phyloP scores from a whole-genome alignment of 192 early-diverging fungal genomes.

The Paraglomus brasilianum region DNA sequence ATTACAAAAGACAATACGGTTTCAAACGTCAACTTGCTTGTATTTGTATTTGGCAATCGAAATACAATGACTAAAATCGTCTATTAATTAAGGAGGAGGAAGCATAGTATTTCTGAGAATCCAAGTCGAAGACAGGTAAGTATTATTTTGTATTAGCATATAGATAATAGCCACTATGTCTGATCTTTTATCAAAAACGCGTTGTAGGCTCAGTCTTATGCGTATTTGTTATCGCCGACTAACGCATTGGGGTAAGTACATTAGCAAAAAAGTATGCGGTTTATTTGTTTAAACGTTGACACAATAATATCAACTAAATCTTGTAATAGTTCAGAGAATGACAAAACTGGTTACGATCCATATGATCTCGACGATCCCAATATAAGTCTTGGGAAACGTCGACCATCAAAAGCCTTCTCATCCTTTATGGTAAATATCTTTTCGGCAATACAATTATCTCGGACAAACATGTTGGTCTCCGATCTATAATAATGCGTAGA shows the following conservation, averaged over 20 bases:
- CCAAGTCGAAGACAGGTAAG: too few relatives aligned
- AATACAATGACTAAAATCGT: too few relatives aligned
- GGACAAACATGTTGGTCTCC: too few relatives aligned
- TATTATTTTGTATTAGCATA: too few relatives aligned
- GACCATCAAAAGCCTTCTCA: slow-evolving; percentile 77
- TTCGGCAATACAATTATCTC: not conserved
- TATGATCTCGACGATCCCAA: slow-evolving; percentile 85
- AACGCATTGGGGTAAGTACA: slow-evolving; percentile 50
- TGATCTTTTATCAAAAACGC: too few relatives aligned
- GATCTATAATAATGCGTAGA: not conserved
- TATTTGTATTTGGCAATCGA: too few relatives aligned
- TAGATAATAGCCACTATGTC: too few relatives aligned
- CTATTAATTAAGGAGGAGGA: too few relatives aligned
- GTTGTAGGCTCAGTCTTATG: slow-evolving; percentile 47
- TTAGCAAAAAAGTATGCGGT: not conserved
- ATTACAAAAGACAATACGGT: too few relatives aligned
- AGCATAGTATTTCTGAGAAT: too few relatives aligned
- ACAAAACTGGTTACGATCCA: slow-evolving; percentile 64
- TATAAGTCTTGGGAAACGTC: slow-evolving; percentile 66
- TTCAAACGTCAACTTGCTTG: too few relatives aligned
- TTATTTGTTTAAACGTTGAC: not conserved
- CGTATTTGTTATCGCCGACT: slow-evolving; percentile 50
- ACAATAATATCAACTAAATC: not conserved
- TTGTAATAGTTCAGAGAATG: slow-evolving; percentile 36
- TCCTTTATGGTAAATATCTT: slow-evolving; percentile 67